Percentiles rank a stretch among this genome's conserved stretches.
These are phyloP conservation scores for Ensete ventricosum DNA, from an alignment of 176 grass and related monocot species.

Conservation along the genomic window DNA sequence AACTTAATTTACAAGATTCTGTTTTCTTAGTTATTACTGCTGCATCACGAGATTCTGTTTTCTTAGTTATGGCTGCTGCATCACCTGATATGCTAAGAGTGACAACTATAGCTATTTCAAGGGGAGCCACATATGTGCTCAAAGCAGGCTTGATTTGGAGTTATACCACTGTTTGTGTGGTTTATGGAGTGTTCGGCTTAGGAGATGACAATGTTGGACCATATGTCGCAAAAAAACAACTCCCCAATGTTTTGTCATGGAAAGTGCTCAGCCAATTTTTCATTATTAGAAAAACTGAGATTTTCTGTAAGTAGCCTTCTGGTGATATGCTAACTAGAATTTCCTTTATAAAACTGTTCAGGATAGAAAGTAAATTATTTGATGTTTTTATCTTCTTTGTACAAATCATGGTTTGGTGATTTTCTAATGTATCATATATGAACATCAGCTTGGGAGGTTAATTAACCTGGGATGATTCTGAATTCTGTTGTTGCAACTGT, in stretches of 20 bases:
- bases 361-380: neutral
- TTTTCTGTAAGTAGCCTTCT: neutral
- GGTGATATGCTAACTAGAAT: neutral
- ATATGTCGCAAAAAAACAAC: neutral
- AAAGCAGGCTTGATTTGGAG: neutral
- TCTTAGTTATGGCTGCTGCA: neutral
- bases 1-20: neutral
- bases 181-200: neutral
- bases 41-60: neutral
- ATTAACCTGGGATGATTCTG: neutral
- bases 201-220: neutral
- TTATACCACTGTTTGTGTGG: neutral
- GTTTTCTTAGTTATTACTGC: neutral
- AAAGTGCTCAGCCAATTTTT: neutral
- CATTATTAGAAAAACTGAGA: neutral
- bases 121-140: neutral
- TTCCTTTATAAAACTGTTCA: neutral
- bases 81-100: neutral
- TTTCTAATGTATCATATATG: neutral
- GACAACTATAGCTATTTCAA: neutral
- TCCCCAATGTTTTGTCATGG: neutral
- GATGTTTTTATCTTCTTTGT: neutral
- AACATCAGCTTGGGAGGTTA: neutral
- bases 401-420: neutral
- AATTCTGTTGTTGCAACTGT: no score